Percentiles rank a stretch among this genome's conserved stretches.
phyloP scores from a whole-genome alignment of 257 asterid species.

The Voacanga thouarsii region DNA sequence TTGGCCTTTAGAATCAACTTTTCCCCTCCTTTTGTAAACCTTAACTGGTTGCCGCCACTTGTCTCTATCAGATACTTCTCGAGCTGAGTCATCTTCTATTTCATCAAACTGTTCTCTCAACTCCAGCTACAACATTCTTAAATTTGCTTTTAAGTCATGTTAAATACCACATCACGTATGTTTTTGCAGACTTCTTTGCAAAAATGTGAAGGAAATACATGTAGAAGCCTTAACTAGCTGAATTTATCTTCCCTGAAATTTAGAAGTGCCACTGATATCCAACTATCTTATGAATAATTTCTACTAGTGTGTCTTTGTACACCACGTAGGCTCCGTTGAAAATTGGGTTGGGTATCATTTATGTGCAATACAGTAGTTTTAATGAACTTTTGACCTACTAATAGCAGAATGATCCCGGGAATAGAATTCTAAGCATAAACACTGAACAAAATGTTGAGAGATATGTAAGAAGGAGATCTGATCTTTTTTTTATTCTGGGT shows the following conservation, averaged over 20 bases:
- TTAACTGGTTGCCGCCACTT: no score
- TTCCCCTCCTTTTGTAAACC: no score
- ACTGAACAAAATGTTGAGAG: neutral
- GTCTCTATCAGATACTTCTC: no score
- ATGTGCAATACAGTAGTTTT: neutral
- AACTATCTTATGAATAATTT: neutral
- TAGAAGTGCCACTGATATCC: slow-evolving; percentile 13
- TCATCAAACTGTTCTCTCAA: slow-evolving; percentile 62
- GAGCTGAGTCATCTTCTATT: slow-evolving; percentile 61
- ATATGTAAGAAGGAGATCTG: neutral
- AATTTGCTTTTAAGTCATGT: slow-evolving; percentile 14
- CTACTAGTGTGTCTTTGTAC: neutral
- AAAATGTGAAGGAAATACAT: neutral
- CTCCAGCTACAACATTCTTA: slow-evolving; percentile 52
- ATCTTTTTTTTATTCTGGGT: neutral
- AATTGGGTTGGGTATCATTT: neutral
- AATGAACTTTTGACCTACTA: neutral
- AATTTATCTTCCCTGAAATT: neutral
- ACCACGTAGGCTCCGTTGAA: neutral
- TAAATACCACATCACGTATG: slow-evolving; percentile 1
- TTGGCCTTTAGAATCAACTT: no score
- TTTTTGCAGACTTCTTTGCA: neutral
- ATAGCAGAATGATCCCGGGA: neutral
- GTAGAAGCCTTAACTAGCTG: neutral
- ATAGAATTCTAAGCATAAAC: neutral